Evolutionary conservation across 805 yeast genomes (phyloP).

Genomic region (Candida arabinofermentans): DNA sequence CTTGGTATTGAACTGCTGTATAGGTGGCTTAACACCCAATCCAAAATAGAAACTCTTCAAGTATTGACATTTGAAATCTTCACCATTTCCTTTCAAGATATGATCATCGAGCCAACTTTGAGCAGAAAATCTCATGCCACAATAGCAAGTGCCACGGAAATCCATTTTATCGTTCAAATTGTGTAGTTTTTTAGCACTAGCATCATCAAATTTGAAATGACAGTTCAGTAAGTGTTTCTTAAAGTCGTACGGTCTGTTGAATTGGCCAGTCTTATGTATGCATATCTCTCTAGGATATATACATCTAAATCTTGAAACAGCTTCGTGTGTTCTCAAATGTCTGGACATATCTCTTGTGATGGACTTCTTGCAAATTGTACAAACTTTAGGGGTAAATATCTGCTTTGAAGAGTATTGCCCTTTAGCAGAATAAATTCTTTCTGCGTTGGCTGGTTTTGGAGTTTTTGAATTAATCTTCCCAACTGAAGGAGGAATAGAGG

Average conservation of each 20-base stretch:
- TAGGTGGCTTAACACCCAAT: constrained; percentile 14
- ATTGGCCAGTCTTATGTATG: constrained; percentile 55
- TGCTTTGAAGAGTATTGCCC: background rate
- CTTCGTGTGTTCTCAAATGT: constrained; percentile 60
- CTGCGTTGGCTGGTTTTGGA: background rate
- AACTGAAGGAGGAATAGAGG: background rate
- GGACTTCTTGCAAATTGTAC: constrained; percentile 49
- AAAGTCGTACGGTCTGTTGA: constrained; percentile 65
- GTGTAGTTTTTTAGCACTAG: constrained; percentile 39
- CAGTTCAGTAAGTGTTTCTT: constrained; percentile 60
- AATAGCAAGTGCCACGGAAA: constrained; percentile 49
- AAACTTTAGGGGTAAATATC: constrained; percentile 23
- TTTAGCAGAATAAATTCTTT: background rate
- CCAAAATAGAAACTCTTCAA: constrained; percentile 11
- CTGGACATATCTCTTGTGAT: constrained; percentile 60
- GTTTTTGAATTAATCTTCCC: background rate
- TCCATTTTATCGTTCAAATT: constrained; percentile 50
- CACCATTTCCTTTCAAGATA: constrained; percentile 34
- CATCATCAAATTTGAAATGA: constrained; percentile 54
- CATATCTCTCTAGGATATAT: constrained; percentile 53
- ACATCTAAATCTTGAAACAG: constrained; percentile 53
- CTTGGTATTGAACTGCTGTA: constrained; percentile 16
- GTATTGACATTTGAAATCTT: constrained; percentile 13
- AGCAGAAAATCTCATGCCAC: constrained; percentile 47
- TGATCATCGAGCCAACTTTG: constrained; percentile 55